phyloP scores from a whole-genome alignment of 2,329 filamentous ascomycete genomes.

The Aureobasidium sp. region DNA sequence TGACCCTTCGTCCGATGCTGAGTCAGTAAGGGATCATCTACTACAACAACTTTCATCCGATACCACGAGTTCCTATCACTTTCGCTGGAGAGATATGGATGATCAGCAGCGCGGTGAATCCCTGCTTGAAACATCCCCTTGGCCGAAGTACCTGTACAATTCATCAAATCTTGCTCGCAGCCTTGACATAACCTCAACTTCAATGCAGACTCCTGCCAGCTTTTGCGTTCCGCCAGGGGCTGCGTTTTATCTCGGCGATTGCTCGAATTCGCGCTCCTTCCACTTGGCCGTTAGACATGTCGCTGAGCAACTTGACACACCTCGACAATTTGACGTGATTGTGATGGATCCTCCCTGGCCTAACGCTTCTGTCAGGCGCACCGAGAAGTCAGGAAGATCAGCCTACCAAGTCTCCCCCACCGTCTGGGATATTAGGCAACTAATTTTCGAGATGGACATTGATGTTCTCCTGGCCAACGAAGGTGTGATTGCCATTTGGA shows the following conservation, averaged over 20 bases:
- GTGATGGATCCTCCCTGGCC: constrained; percentile 77
- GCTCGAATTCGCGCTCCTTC: constrained; percentile 30
- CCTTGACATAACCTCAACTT: not conserved
- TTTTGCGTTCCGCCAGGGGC: constrained; percentile 45
- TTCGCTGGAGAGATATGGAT: not conserved
- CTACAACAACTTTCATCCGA: constrained; percentile 1
- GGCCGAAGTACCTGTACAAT: constrained; percentile 3
- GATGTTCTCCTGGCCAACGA: constrained; percentile 45
- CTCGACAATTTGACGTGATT: constrained; percentile 56
- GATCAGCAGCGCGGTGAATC: not conserved
- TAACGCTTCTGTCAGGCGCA: constrained; percentile 62
- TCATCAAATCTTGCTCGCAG: not conserved
- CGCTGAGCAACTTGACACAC: constrained; percentile 35
- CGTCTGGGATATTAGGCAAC: constrained; percentile 36
- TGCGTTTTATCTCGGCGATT: constrained; percentile 45
- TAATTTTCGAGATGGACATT: constrained; percentile 41
- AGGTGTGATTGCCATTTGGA: constrained; percentile 64
- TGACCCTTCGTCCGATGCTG: not conserved
- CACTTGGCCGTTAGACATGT: constrained; percentile 30
- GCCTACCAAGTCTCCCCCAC: constrained; percentile 15
- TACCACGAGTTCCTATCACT: not conserved
- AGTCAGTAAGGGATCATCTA: not conserved
- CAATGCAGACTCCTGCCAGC: not conserved
- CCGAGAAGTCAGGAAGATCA: constrained; percentile 7
- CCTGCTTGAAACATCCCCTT: not conserved